Percentiles rank a stretch among this genome's conserved stretches.
Conservation (phyloP, 345 rosid species). For the Theobroma cacao region DNA sequence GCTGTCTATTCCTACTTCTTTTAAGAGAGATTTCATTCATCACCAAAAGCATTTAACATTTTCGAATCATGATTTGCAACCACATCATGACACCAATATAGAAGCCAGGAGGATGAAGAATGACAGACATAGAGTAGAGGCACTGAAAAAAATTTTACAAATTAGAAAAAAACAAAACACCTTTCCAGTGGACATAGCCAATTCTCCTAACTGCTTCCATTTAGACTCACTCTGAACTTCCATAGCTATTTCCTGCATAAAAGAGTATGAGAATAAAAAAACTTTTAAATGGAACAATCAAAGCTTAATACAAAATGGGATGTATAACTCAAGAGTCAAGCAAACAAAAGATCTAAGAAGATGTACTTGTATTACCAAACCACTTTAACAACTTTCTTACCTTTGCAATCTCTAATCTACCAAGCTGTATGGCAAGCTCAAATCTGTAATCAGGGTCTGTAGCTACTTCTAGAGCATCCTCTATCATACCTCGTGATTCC, state of each 20-base stretch:
- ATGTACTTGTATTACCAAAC: background rate
- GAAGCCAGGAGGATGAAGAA: background rate
- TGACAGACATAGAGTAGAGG: background rate
- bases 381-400: conserved; percentile 33
- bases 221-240: conserved; percentile 88
- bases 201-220: conserved; percentile 98
- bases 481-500: conserved; percentile 98
- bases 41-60: background rate
- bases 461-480: conserved; percentile 95
- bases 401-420: conserved; percentile 90
- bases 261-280: background rate
- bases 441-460: conserved; percentile 95
- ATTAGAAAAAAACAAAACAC: conserved; percentile 31
- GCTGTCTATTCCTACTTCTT: background rate
- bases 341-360: conserved; percentile 2
- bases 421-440: conserved; percentile 94
- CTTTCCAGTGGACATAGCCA: conserved; percentile 97
- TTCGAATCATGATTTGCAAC: background rate
- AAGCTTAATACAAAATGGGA: background rate
- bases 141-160: background rate
- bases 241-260: conserved; percentile 72
- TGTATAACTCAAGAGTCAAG: background rate
- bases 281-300: conserved; percentile 1
- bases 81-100: background rate
- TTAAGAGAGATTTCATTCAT: background rate